phyloP scores from a whole-genome alignment of 345 rosid genomes.

The Aegle marmelos region DNA sequence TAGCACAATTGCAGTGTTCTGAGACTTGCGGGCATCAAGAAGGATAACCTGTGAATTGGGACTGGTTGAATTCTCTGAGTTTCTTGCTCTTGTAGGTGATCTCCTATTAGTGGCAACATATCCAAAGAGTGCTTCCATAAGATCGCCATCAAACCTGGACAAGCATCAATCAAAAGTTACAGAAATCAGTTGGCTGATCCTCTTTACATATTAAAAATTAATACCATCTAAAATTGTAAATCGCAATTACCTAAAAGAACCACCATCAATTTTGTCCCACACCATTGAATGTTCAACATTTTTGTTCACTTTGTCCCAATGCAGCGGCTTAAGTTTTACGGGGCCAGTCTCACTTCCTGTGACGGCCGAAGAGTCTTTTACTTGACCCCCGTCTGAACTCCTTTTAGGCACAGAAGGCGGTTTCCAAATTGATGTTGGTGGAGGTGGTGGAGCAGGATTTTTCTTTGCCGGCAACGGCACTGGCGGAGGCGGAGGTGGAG shows the following conservation, averaged over 20 bases:
- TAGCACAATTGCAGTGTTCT: slow-evolving; percentile 75
- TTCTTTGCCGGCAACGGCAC: slow-evolving; percentile 20
- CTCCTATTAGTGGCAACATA: slow-evolving; percentile 51
- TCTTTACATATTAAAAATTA: not conserved
- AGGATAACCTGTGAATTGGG: slow-evolving; percentile 39
- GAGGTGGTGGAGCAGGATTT: slow-evolving; percentile 42
- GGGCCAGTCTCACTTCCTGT: slow-evolving; percentile 34
- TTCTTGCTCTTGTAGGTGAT: slow-evolving; percentile 25
- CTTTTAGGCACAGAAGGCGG: slow-evolving; percentile 40
- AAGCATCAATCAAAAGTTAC: not conserved
- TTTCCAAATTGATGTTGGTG: slow-evolving; percentile 36
- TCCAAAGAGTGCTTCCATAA: slow-evolving; percentile 95
- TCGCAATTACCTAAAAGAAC: slow-evolving; percentile 68
- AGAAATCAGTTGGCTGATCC: not conserved
- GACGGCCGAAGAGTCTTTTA: slow-evolving; percentile 31
- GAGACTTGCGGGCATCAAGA: slow-evolving; percentile 75
- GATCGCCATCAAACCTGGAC: slow-evolving; percentile 71
- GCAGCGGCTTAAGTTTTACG: slow-evolving; percentile 78
- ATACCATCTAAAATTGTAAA: not conserved
- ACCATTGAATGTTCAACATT: slow-evolving; percentile 77
- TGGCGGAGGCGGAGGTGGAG: slow-evolving; percentile 40
- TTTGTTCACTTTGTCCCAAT: slow-evolving; percentile 81
- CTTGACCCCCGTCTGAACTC: slow-evolving; percentile 17
- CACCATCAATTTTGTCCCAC: slow-evolving; percentile 79
- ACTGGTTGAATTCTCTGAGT: slow-evolving; percentile 20